phyloP scores from a whole-genome alignment of 306 rosid species.

The Vigna reflexopilosa region DNA sequence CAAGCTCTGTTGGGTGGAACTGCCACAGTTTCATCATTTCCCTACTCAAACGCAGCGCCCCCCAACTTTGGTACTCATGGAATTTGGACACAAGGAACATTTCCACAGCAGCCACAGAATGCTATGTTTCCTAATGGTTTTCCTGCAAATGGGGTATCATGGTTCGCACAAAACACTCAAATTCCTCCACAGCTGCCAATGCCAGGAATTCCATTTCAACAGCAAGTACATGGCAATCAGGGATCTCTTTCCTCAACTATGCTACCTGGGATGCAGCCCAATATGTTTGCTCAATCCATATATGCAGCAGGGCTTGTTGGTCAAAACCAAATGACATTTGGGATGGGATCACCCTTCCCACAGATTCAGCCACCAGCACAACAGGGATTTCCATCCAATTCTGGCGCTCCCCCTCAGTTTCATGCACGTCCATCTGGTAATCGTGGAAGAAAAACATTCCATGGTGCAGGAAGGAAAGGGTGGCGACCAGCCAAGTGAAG shows the following conservation, averaged over 20 bases:
- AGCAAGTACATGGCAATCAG: conserved; percentile 55
- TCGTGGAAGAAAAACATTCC: conserved; percentile 60
- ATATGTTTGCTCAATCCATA: conserved; percentile 54
- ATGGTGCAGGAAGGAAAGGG: conserved; percentile 60
- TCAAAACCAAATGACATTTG: conserved; percentile 63
- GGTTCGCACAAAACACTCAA: conserved; percentile 58
- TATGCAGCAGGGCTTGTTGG: conserved; percentile 56
- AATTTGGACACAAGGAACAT: conserved; percentile 63
- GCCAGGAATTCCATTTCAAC: conserved; percentile 57
- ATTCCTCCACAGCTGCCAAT: conserved; percentile 61
- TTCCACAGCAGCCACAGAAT: conserved; percentile 60
- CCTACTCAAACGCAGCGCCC: conserved; percentile 45
- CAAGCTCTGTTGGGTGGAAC: conserved; percentile 52
- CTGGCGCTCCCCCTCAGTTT: conserved; percentile 57
- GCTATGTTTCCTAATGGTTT: conserved; percentile 56
- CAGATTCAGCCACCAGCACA: conserved; percentile 47
- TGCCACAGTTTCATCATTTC: conserved; percentile 55
- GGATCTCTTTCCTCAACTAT: conserved; percentile 42
- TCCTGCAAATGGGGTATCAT: conserved; percentile 58
- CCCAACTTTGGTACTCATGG: conserved; percentile 51
- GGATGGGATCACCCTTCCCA: conserved; percentile 54
- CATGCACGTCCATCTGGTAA: conserved; percentile 52
- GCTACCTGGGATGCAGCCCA: conserved; percentile 48
- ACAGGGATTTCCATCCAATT: conserved; percentile 49
- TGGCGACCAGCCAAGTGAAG: conserved; percentile 60